Percentiles rank a stretch among this genome's conserved stretches.
Evolutionary conservation across 164 flowering plant species (phyloP).

Genomic region (Tetracentron sinense): DNA sequence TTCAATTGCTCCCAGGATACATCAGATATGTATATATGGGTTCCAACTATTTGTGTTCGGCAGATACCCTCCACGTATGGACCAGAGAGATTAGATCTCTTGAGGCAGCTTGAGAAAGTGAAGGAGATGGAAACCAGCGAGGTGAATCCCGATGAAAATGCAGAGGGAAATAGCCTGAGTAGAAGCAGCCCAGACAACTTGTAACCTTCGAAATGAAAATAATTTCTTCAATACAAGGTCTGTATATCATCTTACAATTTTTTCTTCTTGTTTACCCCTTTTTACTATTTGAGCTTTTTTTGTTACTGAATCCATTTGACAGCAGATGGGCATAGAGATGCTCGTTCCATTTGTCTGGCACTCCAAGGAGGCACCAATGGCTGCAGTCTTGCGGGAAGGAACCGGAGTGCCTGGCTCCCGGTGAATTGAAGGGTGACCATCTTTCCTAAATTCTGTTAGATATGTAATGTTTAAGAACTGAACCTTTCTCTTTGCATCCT

Average conservation of each 20-base stretch:
- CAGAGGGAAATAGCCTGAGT: slow-evolving; percentile 32
- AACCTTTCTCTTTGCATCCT: slow-evolving; percentile 26
- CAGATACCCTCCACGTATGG: slow-evolving; percentile 93
- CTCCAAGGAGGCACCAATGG: slow-evolving; percentile 88
- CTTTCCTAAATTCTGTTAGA: slow-evolving; percentile 56
- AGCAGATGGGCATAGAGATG: slow-evolving; percentile 48
- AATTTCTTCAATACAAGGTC: not conserved
- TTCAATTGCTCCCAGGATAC: not conserved
- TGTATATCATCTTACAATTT: not conserved
- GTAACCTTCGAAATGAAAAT: slow-evolving; percentile 12
- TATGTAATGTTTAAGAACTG: slow-evolving; percentile 60
- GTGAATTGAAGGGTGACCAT: slow-evolving; percentile 58
- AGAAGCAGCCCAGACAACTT: slow-evolving; percentile 14
- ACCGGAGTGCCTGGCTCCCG: slow-evolving; percentile 57
- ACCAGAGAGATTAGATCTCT: slow-evolving; percentile 79
- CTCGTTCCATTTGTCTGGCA: slow-evolving; percentile 77
- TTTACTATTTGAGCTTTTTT: slow-evolving; percentile 3
- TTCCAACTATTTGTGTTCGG: slow-evolving; percentile 9
- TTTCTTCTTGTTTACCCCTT: not conserved
- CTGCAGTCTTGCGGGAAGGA: slow-evolving; percentile 59
- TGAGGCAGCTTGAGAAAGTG: slow-evolving; percentile 91
- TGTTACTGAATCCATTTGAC: slow-evolving; percentile 28
- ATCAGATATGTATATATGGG: not conserved
- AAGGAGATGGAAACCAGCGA: slow-evolving; percentile 72
- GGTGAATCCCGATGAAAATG: slow-evolving; percentile 35